Conservation (phyloP, 768 basidiomycete species). For the Sutorius australiensis region DNA sequence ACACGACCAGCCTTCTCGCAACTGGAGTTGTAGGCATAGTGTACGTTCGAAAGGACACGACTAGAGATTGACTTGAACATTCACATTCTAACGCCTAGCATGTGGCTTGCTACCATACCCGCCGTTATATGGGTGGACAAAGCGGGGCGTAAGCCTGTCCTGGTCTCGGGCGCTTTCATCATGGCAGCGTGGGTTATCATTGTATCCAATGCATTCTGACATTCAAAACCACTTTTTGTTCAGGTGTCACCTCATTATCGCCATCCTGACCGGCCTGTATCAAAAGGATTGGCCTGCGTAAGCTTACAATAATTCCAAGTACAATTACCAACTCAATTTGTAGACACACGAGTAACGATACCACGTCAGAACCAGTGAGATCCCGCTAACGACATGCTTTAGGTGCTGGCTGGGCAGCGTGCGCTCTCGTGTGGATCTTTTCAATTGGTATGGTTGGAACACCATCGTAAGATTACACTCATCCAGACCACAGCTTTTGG, state of each 20-base stretch:
- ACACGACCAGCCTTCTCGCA: slow-evolving; percentile 52
- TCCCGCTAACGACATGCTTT: slow-evolving; percentile 3
- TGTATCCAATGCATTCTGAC: slow-evolving; percentile 7
- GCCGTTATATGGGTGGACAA: slow-evolving; percentile 81
- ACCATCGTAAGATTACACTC: not conserved
- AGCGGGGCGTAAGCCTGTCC: slow-evolving; percentile 67
- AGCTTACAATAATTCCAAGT: slow-evolving; percentile 19
- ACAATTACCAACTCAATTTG: not conserved
- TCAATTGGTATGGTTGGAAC: slow-evolving; percentile 46
- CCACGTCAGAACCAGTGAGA: not conserved
- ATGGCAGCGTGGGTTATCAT: slow-evolving; percentile 54
- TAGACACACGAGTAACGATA: slow-evolving; percentile 4
- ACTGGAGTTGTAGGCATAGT: slow-evolving; percentile 78
- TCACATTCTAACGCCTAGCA: slow-evolving; percentile 34
- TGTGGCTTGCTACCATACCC: slow-evolving; percentile 76
- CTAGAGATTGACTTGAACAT: not conserved
- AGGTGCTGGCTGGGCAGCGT: slow-evolving; percentile 73
- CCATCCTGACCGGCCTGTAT: slow-evolving; percentile 58
- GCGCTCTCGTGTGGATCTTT: slow-evolving; percentile 70
- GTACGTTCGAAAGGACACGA: slow-evolving; percentile 36
- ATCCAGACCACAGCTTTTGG: slow-evolving; percentile 48
- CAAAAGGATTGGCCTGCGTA: slow-evolving; percentile 51
- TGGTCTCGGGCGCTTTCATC: slow-evolving; percentile 68
- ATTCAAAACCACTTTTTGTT: slow-evolving; percentile 22
- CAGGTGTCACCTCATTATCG: slow-evolving; percentile 69